Evolutionary conservation across 1,284 basidiomycete species (phyloP).

Genomic region (Rhizoctonia solani): DNA sequence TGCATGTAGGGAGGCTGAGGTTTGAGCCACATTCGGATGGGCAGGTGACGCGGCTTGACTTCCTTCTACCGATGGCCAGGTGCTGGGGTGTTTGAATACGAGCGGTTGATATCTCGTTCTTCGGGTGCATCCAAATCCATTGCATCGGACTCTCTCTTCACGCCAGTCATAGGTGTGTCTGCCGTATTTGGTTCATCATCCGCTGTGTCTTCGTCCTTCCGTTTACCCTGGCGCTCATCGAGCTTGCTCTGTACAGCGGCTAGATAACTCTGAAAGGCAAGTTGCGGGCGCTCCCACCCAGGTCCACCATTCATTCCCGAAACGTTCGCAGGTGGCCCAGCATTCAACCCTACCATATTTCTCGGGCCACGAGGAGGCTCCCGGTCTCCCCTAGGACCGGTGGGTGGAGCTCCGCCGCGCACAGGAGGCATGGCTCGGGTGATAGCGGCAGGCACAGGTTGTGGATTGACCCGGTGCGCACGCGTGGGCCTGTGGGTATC

Average conservation of each 20-base stretch:
- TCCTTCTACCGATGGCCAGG: neutral
- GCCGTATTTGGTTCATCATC: neutral
- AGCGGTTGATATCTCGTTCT: neutral
- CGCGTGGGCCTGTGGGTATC: conserved; percentile 30
- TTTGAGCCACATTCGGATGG: neutral
- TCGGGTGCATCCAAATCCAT: conserved; percentile 23
- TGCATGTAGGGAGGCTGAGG: neutral
- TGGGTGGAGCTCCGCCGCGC: conserved; percentile 27
- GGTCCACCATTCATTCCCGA: neutral
- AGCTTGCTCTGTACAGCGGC: conserved; percentile 25
- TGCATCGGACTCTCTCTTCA: conserved; percentile 13
- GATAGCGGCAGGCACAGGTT: neutral
- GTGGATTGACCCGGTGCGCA: conserved; percentile 5
- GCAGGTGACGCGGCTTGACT: conserved; percentile 2
- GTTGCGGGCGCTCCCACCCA: conserved; percentile 25
- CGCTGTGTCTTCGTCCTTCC: conserved; percentile 6
- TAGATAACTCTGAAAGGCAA: conserved; percentile 12
- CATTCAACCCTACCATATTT: conserved; percentile 13
- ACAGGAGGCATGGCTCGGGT: neutral
- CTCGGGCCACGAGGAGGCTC: conserved; percentile 29
- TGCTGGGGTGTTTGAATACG: neutral
- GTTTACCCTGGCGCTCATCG: conserved; percentile 8
- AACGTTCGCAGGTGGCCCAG: neutral
- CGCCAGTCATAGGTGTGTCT: neutral
- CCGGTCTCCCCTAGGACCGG: conserved; percentile 25